Conservation (phyloP, 768 basidiomycete species). For the Serendipita sp. region DNA sequence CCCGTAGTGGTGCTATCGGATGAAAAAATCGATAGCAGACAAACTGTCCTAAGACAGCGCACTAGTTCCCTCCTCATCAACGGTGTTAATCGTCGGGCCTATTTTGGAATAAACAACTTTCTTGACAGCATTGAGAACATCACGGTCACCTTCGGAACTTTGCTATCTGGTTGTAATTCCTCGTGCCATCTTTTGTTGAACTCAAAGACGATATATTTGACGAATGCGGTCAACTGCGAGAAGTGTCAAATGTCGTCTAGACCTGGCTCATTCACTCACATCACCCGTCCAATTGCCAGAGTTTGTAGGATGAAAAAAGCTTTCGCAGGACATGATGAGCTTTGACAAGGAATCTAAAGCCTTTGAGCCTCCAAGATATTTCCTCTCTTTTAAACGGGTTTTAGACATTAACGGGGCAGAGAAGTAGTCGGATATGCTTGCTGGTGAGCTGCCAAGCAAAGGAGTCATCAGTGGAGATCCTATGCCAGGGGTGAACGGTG, state of each 20-base stretch:
- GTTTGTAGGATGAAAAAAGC: slow-evolving; percentile 82
- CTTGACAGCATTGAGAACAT: not conserved
- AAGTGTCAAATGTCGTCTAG: not conserved
- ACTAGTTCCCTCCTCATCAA: slow-evolving; percentile 74
- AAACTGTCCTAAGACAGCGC: slow-evolving; percentile 62
- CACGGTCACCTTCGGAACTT: slow-evolving; percentile 44
- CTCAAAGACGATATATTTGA: slow-evolving; percentile 67
- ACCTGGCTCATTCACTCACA: slow-evolving; percentile 24
- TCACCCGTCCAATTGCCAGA: slow-evolving; percentile 69
- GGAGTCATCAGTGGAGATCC: slow-evolving; percentile 21
- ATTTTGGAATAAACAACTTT: not conserved
- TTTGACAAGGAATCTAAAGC: slow-evolving; percentile 75
- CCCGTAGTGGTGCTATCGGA: slow-evolving; percentile 56
- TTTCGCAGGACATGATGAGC: slow-evolving; percentile 72
- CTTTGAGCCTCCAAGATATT: slow-evolving; percentile 67
- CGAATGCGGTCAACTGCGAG: slow-evolving; percentile 57
- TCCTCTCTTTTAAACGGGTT: slow-evolving; percentile 25
- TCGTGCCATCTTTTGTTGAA: slow-evolving; percentile 77
- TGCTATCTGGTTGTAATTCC: slow-evolving; percentile 61
- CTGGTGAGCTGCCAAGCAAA: slow-evolving; percentile 22
- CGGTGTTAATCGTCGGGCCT: slow-evolving; percentile 62
- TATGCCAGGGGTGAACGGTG: slow-evolving; percentile 30
- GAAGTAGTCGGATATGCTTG: slow-evolving; percentile 37
- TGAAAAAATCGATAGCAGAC: slow-evolving; percentile 79
- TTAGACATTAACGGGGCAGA: slow-evolving; percentile 40